phyloP scores from a whole-genome alignment of 257 asterid species.

The Verbascum thapsus region DNA sequence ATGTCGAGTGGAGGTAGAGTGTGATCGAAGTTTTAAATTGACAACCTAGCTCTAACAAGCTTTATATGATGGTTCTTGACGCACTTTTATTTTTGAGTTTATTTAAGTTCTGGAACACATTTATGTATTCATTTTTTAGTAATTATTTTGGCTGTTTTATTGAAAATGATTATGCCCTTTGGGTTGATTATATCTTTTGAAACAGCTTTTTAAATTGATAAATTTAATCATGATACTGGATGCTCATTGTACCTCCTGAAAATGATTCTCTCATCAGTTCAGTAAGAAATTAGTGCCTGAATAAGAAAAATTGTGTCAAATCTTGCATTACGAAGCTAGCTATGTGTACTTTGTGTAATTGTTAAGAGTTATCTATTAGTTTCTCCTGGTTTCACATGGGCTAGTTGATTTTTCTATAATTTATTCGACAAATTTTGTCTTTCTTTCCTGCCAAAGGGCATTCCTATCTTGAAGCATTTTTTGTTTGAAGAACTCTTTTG shows the following conservation, averaged over 20 bases:
- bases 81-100: slow-evolving; percentile 8
- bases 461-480: slow-evolving; percentile 4
- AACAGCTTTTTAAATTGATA: not conserved
- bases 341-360: slow-evolving; percentile 13
- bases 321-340: slow-evolving; percentile 8
- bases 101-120: not conserved
- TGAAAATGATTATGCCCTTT: not conserved
- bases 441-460: slow-evolving; percentile 15
- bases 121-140: not conserved
- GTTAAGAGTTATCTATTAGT: slow-evolving; percentile 18
- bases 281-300: slow-evolving; percentile 1
- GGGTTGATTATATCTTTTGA: not conserved
- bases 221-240: not conserved
- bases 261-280: not conserved
- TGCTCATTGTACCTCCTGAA: not conserved
- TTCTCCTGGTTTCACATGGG: not conserved
- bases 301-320: slow-evolving; percentile 7
- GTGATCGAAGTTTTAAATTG: slow-evolving; percentile 3
- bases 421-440: slow-evolving; percentile 1
- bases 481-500: slow-evolving; percentile 24
- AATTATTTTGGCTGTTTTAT: not conserved
- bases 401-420: slow-evolving; percentile 1
- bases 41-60: not conserved
- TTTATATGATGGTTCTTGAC: not conserved
- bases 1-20: not conserved